These are phyloP conservation scores for Fusarium albidum DNA, from an alignment of 2,329 filamentous ascomycete species.

Conservation along the genomic window DNA sequence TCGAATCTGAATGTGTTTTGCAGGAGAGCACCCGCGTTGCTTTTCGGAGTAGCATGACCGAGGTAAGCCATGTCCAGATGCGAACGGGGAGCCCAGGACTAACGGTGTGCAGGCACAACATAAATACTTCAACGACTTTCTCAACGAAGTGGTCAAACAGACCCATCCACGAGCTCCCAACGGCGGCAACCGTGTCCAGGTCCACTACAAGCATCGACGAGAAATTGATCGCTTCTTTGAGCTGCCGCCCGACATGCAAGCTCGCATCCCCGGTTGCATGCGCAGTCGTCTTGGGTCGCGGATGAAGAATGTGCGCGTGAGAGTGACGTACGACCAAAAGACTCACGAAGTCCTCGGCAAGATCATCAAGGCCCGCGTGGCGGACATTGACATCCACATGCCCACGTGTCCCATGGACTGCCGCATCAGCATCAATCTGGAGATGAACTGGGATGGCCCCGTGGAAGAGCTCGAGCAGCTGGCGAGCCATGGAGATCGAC, in stretches of 20 bases:
- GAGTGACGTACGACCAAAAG: constrained; percentile 80
- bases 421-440: constrained; percentile 92
- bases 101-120: constrained; percentile 72
- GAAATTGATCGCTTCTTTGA: constrained; percentile 88
- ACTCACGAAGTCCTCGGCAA: constrained; percentile 75
- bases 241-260: constrained; percentile 67
- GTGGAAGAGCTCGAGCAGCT: constrained; percentile 62
- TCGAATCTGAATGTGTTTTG: constrained; percentile 76
- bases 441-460: constrained; percentile 84
- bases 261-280: constrained; percentile 71
- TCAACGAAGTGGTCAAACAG: constrained; percentile 74
- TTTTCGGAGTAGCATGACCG: constrained; percentile 91
- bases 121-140: constrained; percentile 80
- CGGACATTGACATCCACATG: constrained; percentile 86
- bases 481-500: constrained; percentile 48
- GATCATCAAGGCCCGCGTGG: constrained; percentile 91
- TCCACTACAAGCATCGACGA: constrained; percentile 83
- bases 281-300: constrained; percentile 62
- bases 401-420: constrained; percentile 84
- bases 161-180: constrained; percentile 63
- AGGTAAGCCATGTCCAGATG: constrained; percentile 63
- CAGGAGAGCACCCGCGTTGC: constrained; percentile 66
- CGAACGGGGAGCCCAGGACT: constrained; percentile 12
- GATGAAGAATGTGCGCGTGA: constrained; percentile 55
- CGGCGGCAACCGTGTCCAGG: constrained; percentile 60